Percentiles rank a stretch among this genome's conserved stretches.
phyloP scores from a whole-genome alignment of 2,329 filamentous ascomycete genomes.

The Pestalotiopsis sp. region DNA sequence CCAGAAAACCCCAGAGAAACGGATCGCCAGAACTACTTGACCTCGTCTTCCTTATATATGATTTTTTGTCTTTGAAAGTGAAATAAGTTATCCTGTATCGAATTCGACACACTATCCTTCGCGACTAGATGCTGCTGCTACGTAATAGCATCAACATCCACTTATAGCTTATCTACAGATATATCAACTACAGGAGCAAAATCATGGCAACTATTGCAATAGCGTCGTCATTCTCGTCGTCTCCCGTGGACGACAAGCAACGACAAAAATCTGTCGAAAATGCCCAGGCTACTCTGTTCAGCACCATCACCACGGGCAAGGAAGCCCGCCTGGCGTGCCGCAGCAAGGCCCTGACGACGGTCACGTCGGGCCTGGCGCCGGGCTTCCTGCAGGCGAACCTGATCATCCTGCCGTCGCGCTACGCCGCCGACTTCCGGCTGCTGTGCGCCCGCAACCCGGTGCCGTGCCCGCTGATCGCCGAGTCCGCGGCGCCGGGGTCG shows the following conservation, averaged over 20 bases:
- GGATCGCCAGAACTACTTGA: background rate
- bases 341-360: slow-evolving; percentile 37
- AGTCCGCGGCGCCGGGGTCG: slow-evolving; percentile 46
- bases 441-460: slow-evolving; percentile 65
- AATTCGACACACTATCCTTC: background rate
- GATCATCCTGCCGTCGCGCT: slow-evolving; percentile 57
- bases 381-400: slow-evolving; percentile 64
- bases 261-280: background rate
- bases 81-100: background rate
- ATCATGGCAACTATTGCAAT: background rate
- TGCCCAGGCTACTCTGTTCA: background rate
- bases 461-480: slow-evolving; percentile 61
- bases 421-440: slow-evolving; percentile 58
- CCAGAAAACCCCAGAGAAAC: background rate
- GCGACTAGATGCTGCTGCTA: too few species aligned
- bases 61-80: background rate
- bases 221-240: background rate
- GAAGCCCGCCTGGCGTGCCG: slow-evolving; percentile 46
- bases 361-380: slow-evolving; percentile 57
- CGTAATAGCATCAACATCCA: background rate
- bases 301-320: slow-evolving; percentile 30
- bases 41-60: background rate
- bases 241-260: background rate
- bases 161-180: background rate
- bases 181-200: background rate